These are phyloP conservation scores for Trametes villosa DNA, from an alignment of 768 basidiomycete genomes.

Conservation along the genomic window DNA sequence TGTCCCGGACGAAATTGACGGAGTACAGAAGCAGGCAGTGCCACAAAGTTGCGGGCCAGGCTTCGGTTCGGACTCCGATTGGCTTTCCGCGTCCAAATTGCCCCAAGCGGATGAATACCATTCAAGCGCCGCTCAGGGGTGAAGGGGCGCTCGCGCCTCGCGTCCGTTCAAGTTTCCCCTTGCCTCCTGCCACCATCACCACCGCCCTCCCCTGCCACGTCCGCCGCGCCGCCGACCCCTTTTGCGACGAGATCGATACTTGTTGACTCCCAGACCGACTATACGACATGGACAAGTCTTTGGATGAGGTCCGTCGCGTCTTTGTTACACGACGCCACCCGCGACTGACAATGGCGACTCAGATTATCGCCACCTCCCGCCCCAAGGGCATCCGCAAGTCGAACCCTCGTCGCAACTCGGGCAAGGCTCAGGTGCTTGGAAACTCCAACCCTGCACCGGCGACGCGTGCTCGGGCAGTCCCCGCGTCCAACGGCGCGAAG, in stretches of 20 bases:
- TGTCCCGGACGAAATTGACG: not conserved
- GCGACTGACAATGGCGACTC: slow-evolving; percentile 25
- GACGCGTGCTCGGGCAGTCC: slow-evolving; percentile 56
- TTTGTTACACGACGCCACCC: slow-evolving; percentile 26
- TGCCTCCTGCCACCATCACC: slow-evolving; percentile 37
- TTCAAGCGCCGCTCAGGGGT: slow-evolving; percentile 47
- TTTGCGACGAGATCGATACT: slow-evolving; percentile 11
- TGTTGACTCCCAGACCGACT: not conserved
- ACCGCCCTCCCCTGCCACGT: slow-evolving; percentile 26
- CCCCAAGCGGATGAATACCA: slow-evolving; percentile 27
- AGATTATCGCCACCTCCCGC: slow-evolving; percentile 70
- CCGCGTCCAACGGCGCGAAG: slow-evolving; percentile 41
- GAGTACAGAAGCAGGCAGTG: slow-evolving; percentile 3
- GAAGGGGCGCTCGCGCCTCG: slow-evolving; percentile 23
- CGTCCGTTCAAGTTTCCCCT: slow-evolving; percentile 37
- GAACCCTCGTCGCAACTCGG: slow-evolving; percentile 46
- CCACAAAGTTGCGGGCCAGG: slow-evolving; percentile 16
- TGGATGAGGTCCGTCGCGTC: slow-evolving; percentile 68
- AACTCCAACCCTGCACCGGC: slow-evolving; percentile 50
- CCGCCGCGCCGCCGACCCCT: slow-evolving; percentile 22
- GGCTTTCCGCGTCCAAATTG: slow-evolving; percentile 9
- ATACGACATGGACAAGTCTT: slow-evolving; percentile 73
- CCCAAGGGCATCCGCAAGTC: slow-evolving; percentile 50
- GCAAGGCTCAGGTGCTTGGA: slow-evolving; percentile 67
- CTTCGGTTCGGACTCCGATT: slow-evolving; percentile 27